Evolutionary conservation across 176 grass and related monocot species (phyloP).

Genomic region (Eremochloa ophiuroides): DNA sequence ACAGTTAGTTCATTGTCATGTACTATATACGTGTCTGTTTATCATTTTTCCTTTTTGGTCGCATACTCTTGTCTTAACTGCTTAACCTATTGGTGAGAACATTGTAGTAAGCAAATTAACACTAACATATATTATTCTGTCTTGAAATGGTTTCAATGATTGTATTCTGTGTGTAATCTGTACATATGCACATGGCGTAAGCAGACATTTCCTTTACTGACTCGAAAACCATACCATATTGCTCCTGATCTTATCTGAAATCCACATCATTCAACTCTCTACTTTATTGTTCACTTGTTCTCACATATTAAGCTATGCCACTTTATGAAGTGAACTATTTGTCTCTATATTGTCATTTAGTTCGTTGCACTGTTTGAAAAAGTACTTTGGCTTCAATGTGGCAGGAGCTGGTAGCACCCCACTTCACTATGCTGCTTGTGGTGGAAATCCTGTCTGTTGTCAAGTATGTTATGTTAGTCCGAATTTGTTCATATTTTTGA

Average conservation of each 20-base stretch:
- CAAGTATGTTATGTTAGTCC: constrained; percentile 58
- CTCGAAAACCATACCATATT: background rate
- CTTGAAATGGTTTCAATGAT: constrained; percentile 1
- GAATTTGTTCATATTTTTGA: constrained; percentile 3
- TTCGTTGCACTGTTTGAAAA: background rate
- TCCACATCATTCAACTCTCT: constrained; percentile 2
- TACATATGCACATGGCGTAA: background rate
- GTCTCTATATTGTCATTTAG: background rate
- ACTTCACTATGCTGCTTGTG: constrained; percentile 94
- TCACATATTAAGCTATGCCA: constrained; percentile 4
- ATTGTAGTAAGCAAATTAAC: background rate
- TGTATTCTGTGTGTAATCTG: constrained; percentile 7
- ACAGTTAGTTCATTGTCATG: background rate
- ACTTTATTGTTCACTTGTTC: background rate
- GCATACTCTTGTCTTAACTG: background rate
- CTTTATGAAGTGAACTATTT: background rate
- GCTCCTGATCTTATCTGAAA: background rate
- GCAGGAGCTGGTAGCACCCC: constrained; percentile 90
- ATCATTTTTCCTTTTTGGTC: background rate
- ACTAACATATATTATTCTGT: background rate
- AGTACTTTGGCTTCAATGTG: constrained; percentile 17
- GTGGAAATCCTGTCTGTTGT: constrained; percentile 90
- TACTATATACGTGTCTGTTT: background rate
- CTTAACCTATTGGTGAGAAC: constrained; percentile 17
- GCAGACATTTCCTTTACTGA: background rate